Evolutionary conservation across 2,329 filamentous ascomycete genomes (phyloP), one percentile per base, ranked within the genome.

Genomic region (Clonostachys chloroleuca): DNA sequence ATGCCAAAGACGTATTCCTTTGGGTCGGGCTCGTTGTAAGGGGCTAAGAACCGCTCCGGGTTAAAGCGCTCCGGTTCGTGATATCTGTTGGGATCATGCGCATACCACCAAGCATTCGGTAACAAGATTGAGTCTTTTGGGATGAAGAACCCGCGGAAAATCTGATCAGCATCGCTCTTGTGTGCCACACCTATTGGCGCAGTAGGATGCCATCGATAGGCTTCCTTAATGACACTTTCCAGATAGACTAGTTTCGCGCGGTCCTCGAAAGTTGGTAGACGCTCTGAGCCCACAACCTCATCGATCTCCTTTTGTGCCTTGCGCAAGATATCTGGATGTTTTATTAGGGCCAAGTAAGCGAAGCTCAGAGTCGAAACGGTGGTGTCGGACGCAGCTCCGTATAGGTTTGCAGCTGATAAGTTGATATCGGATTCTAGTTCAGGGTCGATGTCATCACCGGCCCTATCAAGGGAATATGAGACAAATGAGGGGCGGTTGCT

Each of bases 11-110:
- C 47, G 18, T 49, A 49, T 14, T 48, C 41, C 2, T 34, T 18
- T 5, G 53, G 54, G 33, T 57, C 55, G 3, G 47, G 46, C 37
- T 52, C 49, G 10, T 46, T 37, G 12, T 41, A 34, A n/a, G 46
- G 39, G 30, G 42, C 12, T 35, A 48, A 20, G 51, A 56, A 69
- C 0, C 66, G 56, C 2, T 61, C 60, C 0, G 65, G 67, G 20
- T 64, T 52, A 17, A 70, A 70, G 2, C 20, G 12, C 6, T 50
- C 51, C 0, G 66, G 66, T 8, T 65, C 45, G 0, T 78, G 71
- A 59, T 90, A 89, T 2, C 79, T 80, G 36, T 83, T 79, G 3
- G 81, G 78, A 56, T 90, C 86, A 62, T 89, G 86, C 20, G 83
- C 77, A 13, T 66, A 13, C 36, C 53, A 54, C 57, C 59, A 62